phyloP scores from a whole-genome alignment of 2,329 filamentous ascomycete genomes.

The Nectriaceae sp. region DNA sequence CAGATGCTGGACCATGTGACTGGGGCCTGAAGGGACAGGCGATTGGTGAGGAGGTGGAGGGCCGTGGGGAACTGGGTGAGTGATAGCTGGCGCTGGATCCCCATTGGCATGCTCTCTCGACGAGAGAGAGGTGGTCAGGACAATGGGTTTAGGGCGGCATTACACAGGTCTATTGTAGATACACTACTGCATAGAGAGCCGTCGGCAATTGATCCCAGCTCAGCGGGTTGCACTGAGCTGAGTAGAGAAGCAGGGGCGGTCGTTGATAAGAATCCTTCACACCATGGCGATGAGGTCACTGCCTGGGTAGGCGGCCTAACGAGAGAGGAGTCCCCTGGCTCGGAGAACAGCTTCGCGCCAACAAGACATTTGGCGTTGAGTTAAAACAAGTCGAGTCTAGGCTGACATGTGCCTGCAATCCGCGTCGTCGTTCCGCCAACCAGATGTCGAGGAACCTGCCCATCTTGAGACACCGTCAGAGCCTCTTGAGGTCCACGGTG shows the following conservation, averaged over 20 bases:
- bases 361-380: not conserved
- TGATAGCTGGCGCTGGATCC: too few relatives aligned
- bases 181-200: too few relatives aligned
- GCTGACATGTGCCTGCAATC: constrained; percentile 11
- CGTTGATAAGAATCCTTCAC: not conserved
- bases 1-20: not conserved
- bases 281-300: not conserved
- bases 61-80: not conserved
- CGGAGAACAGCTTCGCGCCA: not conserved
- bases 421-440: constrained; percentile 9
- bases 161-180: too few relatives aligned
- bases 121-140: too few relatives aligned
- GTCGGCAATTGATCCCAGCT: too few relatives aligned
- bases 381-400: constrained; percentile 2
- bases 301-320: not conserved
- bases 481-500: not conserved
- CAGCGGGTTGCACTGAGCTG: not conserved
- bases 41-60: not conserved
- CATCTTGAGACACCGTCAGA: constrained; percentile 7
- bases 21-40: not conserved
- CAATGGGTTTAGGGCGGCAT: not conserved
- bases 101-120: not conserved
- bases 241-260: not conserved
- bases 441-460: not conserved
- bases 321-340: not conserved